Percentiles rank a stretch among this genome's conserved stretches.
phyloP scores from a whole-genome alignment of 768 basidiomycete species.

The Hydnomerulius pinastri region DNA sequence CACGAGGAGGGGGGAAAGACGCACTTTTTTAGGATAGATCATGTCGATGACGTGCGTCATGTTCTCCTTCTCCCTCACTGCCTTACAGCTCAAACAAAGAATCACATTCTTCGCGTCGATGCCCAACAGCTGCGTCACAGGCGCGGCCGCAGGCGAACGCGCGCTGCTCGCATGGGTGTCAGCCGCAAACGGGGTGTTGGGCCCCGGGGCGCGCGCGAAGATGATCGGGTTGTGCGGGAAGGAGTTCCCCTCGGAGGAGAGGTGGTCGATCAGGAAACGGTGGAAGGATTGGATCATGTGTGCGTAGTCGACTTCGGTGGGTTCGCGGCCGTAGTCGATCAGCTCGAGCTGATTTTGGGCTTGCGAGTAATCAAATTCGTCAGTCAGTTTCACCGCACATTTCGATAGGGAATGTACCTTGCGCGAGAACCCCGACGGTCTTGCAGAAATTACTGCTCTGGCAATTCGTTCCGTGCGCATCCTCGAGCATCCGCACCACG shows the following conservation, averaged over 20 bases:
- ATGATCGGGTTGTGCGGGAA: constrained; percentile 63
- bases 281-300: constrained; percentile 95
- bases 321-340: constrained; percentile 83
- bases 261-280: constrained; percentile 86
- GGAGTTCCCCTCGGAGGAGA: constrained; percentile 71
- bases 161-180: constrained; percentile 19
- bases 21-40: constrained; percentile 81
- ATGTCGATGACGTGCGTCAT: constrained; percentile 85
- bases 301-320: constrained; percentile 73
- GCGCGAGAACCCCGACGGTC: constrained; percentile 85
- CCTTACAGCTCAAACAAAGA: constrained; percentile 74
- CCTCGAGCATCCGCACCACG: constrained; percentile 92
- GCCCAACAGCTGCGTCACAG: constrained; percentile 84
- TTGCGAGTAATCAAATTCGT: constrained; percentile 24
- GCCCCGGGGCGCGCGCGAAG: constrained; percentile 31
- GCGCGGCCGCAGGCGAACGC: constrained; percentile 52
- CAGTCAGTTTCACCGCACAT: neutral
- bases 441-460: constrained; percentile 98
- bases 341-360: constrained; percentile 82
- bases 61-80: constrained; percentile 70
- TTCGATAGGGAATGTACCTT: constrained; percentile 51
- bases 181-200: constrained; percentile 14
- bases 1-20: constrained; percentile 11
- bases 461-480: constrained; percentile 91
- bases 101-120: constrained; percentile 76